Evolutionary conservation across 2,329 filamentous ascomycete genomes (phyloP).

Genomic region (Zopfia rhizophila): DNA sequence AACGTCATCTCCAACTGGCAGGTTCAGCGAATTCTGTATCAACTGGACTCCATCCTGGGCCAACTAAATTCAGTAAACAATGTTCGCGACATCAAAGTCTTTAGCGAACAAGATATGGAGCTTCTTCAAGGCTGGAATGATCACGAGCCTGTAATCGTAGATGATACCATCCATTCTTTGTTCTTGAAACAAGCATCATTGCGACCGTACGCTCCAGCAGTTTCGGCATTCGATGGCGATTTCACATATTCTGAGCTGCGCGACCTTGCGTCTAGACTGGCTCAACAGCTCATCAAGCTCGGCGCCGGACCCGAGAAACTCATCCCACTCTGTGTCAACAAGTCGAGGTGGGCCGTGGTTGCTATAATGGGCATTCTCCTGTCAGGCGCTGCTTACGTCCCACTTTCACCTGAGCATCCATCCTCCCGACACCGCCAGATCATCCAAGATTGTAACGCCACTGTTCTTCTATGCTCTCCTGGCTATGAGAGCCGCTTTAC

Average conservation of each 20-base stretch:
- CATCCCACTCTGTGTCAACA: conserved; percentile 49
- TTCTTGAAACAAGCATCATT: conserved; percentile 32
- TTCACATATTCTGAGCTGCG: conserved; percentile 41
- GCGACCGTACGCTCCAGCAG: conserved; percentile 32
- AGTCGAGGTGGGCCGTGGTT: conserved; percentile 50
- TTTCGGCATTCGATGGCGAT: conserved; percentile 43
- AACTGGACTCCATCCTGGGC: conserved; percentile 39
- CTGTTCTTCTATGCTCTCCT: conserved; percentile 41
- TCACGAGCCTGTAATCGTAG: conserved; percentile 28
- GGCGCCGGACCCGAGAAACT: conserved; percentile 46
- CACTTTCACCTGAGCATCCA: conserved; percentile 40
- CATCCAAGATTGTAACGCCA: conserved; percentile 38
- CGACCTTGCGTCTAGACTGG: conserved; percentile 35
- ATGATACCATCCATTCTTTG: conserved; percentile 38
- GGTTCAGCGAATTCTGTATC: conserved; percentile 40
- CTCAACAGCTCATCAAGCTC: conserved; percentile 39
- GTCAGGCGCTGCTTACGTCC: conserved; percentile 46
- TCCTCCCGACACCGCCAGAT: conserved; percentile 39
- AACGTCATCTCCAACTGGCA: conserved; percentile 41
- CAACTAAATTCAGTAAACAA: conserved; percentile 36
- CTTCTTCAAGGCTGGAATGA: conserved; percentile 38
- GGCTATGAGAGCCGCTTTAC: conserved; percentile 32
- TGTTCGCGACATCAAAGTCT: conserved; percentile 34
- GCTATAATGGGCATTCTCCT: conserved; percentile 50
- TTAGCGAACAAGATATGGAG: conserved; percentile 39